Base-by-base conservation (phyloP, 768 basidiomycete genomes). In the Kwoniella sp. region DNA sequence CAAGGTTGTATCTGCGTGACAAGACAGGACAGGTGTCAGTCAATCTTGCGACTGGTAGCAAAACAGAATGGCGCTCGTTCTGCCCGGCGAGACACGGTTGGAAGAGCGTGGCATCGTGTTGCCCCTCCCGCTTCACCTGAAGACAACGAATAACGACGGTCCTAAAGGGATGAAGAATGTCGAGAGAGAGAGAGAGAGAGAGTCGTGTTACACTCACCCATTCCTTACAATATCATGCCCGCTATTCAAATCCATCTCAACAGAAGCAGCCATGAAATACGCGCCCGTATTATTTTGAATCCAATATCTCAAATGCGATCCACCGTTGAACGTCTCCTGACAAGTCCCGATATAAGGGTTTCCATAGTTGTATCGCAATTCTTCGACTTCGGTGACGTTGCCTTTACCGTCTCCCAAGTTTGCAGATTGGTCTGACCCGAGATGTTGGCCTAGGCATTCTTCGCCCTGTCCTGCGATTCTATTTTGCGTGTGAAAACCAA, bases 251-350 rank as follows among this genome's bases (percentile, higher is more conserved):
- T 68, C 60, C 68, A 66, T 69, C 55, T 79, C 78, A 8, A 73
- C 58, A 5, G 70, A 72, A 1, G 68, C 67, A 37, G 75, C 77
- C 64, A 79, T 64, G 56, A 79, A 79, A 49, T 69, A 72, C 25
- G 77, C 78, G 29, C 73, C 71, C 4, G 76, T 77, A 17, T 56
- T 91, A 63, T 90, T 84, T 81, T 94, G 92, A 5, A 83, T 79
- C 92, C 91, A 94, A 78, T 92, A 94, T 44, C 92, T 85, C 75
- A 92, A 86, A 75, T 96, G 92, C 73, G 90, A 85, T 6, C 93
- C 93, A 1, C 92, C 92, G 68, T 90, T 75, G 46, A 94, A 84
- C 1, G 90, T 90, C 80, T 96, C 92, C 69, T 85, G 81, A 80
- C 93, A 95, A 0, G 92, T 85, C 0, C 93, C 93, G n/a, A 93